Percentiles rank a stretch among this genome's conserved stretches.
Evolutionary conservation across 257 asterid genomes (phyloP).

Genomic region (Solanum microdontum): DNA sequence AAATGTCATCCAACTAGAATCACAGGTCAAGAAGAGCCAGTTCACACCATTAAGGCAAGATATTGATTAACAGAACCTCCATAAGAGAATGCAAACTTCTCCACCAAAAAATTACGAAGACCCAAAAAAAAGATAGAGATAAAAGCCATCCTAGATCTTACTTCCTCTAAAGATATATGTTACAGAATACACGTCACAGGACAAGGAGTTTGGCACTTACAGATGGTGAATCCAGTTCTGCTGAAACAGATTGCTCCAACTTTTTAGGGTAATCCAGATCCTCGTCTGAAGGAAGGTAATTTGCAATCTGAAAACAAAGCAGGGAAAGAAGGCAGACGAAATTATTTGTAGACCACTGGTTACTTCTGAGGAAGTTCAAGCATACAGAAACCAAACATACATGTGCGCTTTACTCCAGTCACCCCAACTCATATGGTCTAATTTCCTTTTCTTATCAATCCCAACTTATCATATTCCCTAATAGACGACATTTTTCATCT

Average conservation of each 20-base stretch:
- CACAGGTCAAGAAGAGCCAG: not conserved
- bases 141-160: not conserved
- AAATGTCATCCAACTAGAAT: not conserved
- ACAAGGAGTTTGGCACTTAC: conserved; percentile 34
- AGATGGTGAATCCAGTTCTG: conserved; percentile 47
- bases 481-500: not conserved
- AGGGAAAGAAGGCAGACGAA: not conserved
- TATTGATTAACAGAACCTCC: not conserved
- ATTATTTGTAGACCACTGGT: not conserved
- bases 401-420: not conserved
- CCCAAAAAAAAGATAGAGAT: not conserved
- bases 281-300: conserved; percentile 76
- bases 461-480: not conserved
- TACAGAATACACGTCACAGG: not conserved
- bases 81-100: not conserved
- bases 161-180: not conserved
- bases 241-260: conserved; percentile 52
- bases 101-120: not conserved
- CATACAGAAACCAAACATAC: not conserved
- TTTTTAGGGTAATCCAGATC: conserved; percentile 85
- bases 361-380: not conserved
- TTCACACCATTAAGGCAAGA: not conserved
- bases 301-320: conserved; percentile 59
- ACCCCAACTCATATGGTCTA: not conserved
- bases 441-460: not conserved